Evolutionary conservation across 2,329 filamentous ascomycete genomes (phyloP), one percentile per base, ranked within the genome.

Genomic region (Paraphaeosphaeria sporulosa): DNA sequence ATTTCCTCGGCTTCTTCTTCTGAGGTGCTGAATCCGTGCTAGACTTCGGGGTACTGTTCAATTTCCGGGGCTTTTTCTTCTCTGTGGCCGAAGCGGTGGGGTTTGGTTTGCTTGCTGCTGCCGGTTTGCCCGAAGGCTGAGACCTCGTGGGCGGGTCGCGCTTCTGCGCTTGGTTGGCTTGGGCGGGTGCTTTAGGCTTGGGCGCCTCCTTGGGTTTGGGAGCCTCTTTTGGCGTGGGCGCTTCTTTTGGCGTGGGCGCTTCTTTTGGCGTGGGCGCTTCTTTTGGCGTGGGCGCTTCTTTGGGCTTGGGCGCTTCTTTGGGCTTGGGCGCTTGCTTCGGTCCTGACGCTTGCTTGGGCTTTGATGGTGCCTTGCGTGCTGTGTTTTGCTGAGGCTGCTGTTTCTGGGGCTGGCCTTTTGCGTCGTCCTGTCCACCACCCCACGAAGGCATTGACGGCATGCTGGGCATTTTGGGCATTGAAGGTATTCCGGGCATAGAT

Each of bases 401-500:
- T 30, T 19, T 25, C 38, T 32, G 23, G 12, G 23, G 10, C 40
- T 38, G 17, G 30, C 21, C 25, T 43, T 50, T 19, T 57, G 34
- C 21, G 19, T 50, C 9, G 32, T 42, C 13, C 25, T 54, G 38
- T 3, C 51, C 51, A 44, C 51, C 51, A 44, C 51, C 51, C 23
- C 12, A 58, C 4, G 56, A 61, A 21, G 68, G 67, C 64, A 71
- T 70, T 1, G 60, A 64, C 3, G 51, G 51, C 51, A 54, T 54
- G 25, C 25, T 54, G 6, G 51, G 51, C 51, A 54, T 54, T 4
- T 19, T 40, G 7, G 71, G 71, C 67, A 76, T 75, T 2, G 62
- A 60, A 9, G 70, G 70, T 67, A 71, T 64, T 8, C 50, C 61
- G 1, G 71, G 71, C 68, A 76, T 75, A 1, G 62, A 61, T 15